Evolutionary conservation across 108 stramenopile genomes (phyloP).

Genomic region (Chaetoceros muelleri): DNA sequence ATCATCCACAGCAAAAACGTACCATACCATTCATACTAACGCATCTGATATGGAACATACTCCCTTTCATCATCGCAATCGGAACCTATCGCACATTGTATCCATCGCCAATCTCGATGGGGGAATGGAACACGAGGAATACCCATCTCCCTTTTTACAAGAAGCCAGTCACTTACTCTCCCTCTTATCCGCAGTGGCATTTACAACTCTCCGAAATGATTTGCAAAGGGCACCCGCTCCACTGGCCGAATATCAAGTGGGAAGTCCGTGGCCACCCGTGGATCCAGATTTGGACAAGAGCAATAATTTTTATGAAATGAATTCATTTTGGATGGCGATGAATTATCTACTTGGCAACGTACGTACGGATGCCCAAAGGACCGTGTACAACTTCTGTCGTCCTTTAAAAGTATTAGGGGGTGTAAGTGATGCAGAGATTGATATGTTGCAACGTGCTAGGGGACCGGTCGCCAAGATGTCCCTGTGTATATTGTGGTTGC

Average conservation of each 20-base stretch:
- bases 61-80: too few relatives aligned
- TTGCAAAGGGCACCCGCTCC: slow-evolving; percentile 55
- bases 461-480: slow-evolving; percentile 64
- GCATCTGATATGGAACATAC: too few relatives aligned
- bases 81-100: not conserved
- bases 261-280: slow-evolving; percentile 50
- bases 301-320: slow-evolving; percentile 3
- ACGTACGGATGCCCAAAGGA: slow-evolving; percentile 30
- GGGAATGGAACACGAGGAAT: not conserved
- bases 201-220: slow-evolving; percentile 57
- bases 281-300: slow-evolving; percentile 25
- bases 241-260: slow-evolving; percentile 36
- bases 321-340: slow-evolving; percentile 10
- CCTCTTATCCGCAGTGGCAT: slow-evolving; percentile 51
- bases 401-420: slow-evolving; percentile 70
- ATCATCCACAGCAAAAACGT: too few relatives aligned
- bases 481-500: slow-evolving; percentile 49
- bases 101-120: not conserved
- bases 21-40: too few relatives aligned
- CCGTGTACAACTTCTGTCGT: slow-evolving; percentile 53
- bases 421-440: slow-evolving; percentile 49
- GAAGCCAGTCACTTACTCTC: slow-evolving; percentile 55
- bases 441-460: slow-evolving; percentile 48
- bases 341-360: slow-evolving; percentile 36
- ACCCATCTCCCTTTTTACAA: slow-evolving; percentile 53